phyloP scores from a whole-genome alignment of 495 filamentous ascomycete genomes.

The Penicillium antarcticum region DNA sequence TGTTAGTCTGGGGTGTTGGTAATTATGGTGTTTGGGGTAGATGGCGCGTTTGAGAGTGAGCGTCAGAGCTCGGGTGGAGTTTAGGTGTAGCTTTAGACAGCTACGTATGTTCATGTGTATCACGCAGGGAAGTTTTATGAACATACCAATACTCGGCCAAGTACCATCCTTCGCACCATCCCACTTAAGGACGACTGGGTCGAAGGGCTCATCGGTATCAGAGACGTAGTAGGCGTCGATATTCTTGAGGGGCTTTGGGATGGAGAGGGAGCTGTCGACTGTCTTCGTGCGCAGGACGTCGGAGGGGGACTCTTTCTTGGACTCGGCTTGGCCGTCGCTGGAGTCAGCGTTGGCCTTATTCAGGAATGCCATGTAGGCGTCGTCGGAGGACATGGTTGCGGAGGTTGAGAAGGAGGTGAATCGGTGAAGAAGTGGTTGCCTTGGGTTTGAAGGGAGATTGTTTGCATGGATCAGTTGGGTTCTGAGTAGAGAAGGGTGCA shows the following conservation, averaged over 20 bases:
- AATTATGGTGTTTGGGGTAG: no score
- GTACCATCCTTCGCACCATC: conserved; percentile 46
- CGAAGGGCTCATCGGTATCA: conserved; percentile 83
- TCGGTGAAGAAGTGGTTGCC: neutral
- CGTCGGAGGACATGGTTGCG: conserved; percentile 67
- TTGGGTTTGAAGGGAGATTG: conserved; percentile 11
- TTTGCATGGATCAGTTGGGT: neutral
- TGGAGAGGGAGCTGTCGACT: conserved; percentile 38
- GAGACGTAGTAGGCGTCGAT: conserved; percentile 67
- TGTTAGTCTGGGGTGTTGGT: conserved; percentile 1
- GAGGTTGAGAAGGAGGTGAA: conserved; percentile 19
- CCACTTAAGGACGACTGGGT: conserved; percentile 66
- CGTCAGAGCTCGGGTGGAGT: no score
- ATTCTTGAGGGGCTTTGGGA: conserved; percentile 56
- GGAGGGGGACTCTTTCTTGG: conserved; percentile 24
- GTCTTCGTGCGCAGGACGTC: conserved; percentile 48
- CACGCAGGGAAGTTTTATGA: no score
- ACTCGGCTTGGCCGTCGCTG: conserved; percentile 34
- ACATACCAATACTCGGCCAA: conserved; percentile 62
- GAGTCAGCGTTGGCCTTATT: conserved; percentile 78
- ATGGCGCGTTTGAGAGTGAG: no score
- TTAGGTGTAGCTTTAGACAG: no score
- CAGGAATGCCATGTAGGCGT: conserved; percentile 76
- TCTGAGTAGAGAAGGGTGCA: neutral
- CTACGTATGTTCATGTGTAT: no score